Conservation (phyloP, 148 eudicot species). For the Camellia sinensis region DNA sequence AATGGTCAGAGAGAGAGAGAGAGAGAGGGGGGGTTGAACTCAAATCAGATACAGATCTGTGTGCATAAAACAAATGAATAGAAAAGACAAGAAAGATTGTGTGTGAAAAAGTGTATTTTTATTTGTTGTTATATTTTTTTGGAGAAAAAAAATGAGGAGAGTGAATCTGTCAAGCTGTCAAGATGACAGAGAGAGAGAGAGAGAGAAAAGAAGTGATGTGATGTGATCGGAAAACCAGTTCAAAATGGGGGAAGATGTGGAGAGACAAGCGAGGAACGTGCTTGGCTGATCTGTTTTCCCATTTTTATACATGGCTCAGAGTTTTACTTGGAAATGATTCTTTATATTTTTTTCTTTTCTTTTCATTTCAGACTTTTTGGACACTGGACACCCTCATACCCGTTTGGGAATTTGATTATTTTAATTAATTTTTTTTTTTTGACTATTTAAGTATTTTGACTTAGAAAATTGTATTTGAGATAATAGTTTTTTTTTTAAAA, state of each 20-base stretch:
- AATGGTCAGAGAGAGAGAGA: not conserved
- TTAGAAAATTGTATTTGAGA: too few relatives aligned
- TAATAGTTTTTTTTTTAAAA: too few relatives aligned
- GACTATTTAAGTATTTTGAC: too few relatives aligned
- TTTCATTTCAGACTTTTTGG: too few relatives aligned
- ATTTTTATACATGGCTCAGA: not conserved
- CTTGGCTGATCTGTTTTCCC: constrained; percentile 5
- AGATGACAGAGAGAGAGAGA: constrained; percentile 7
- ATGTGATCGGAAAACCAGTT: constrained; percentile 1
- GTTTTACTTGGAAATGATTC: not conserved
- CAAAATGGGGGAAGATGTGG: not conserved
- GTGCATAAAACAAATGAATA: not conserved
- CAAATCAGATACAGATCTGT: not conserved
- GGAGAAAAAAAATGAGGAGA: not conserved
- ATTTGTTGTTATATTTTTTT: not conserved
- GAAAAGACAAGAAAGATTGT: too few relatives aligned
- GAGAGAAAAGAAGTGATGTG: not conserved
- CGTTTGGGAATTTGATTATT: too few relatives aligned
- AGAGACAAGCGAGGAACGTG: constrained; percentile 5
- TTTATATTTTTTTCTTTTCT: too few relatives aligned
- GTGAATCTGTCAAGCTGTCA: not conserved
- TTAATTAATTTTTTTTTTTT: too few relatives aligned
- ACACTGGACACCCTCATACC: too few relatives aligned
- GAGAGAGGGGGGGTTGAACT: not conserved
- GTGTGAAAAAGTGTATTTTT: not conserved